Percentiles rank a stretch among this genome's conserved stretches.
Conservation (phyloP, 352 stramenopile species). For the Aphanomyces euteiches region DNA sequence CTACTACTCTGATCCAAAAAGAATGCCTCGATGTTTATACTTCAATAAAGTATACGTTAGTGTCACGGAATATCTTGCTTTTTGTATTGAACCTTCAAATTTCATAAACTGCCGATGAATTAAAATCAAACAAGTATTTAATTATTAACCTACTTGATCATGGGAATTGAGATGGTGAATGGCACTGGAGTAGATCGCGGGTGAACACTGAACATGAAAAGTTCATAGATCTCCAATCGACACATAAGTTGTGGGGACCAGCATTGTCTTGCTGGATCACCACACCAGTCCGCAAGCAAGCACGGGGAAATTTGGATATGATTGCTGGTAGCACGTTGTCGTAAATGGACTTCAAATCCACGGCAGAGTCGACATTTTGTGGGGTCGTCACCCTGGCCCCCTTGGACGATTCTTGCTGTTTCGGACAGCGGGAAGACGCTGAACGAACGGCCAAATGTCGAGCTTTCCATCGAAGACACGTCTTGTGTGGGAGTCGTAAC, state of each 20-base stretch:
- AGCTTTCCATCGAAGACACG: slow-evolving; percentile 7
- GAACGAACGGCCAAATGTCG: background rate
- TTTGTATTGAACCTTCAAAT: no score
- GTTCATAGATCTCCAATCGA: background rate
- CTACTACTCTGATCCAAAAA: no score
- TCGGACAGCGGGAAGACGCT: background rate
- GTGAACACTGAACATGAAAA: no score
- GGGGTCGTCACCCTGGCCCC: background rate
- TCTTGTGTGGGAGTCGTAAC: background rate
- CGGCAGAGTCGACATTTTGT: background rate
- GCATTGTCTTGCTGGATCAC: slow-evolving; percentile 12
- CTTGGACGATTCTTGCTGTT: slow-evolving; percentile 14
- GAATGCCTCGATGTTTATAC: no score
- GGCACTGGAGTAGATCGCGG: no score
- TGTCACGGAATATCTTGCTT: no score
- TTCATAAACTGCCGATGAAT: no score
- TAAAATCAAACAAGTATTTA: no score
- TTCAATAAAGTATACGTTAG: no score
- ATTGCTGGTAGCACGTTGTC: background rate
- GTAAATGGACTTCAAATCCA: background rate
- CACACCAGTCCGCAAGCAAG: background rate
- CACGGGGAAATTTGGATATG: background rate
- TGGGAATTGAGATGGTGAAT: no score
- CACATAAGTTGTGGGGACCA: background rate
- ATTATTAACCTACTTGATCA: no score